Evolutionary conservation across 75 land plant genomes (phyloP).

Genomic region (Pinus taeda): DNA sequence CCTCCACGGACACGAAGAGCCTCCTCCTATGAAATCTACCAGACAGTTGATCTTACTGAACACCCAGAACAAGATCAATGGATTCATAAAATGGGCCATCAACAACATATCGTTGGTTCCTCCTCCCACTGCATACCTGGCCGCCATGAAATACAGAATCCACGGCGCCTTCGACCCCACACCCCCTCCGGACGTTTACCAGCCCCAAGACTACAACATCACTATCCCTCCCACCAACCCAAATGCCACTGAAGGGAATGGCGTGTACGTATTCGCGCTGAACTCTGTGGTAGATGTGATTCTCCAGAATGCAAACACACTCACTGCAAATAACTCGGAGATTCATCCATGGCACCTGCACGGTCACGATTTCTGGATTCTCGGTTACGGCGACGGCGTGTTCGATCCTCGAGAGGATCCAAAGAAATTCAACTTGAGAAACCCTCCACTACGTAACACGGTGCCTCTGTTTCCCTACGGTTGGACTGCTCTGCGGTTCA

Average conservation of each 20-base stretch:
- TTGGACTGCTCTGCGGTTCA: constrained; percentile 78
- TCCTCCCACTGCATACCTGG: constrained; percentile 70
- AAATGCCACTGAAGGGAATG: constrained; percentile 39
- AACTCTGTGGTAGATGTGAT: constrained; percentile 67
- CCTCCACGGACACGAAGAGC: background rate
- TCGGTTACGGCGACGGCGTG: constrained; percentile 83
- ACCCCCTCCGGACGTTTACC: constrained; percentile 49
- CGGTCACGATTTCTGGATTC: constrained; percentile 94
- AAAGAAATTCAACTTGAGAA: constrained; percentile 47
- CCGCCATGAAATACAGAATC: constrained; percentile 49
- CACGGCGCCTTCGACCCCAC: constrained; percentile 25
- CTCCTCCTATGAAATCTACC: constrained; percentile 32
- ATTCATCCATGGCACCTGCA: constrained; percentile 98
- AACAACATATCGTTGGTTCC: constrained; percentile 73
- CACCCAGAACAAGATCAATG: constrained; percentile 79
- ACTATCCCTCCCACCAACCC: constrained; percentile 45
- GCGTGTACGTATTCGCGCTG: constrained; percentile 43
- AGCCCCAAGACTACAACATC: constrained; percentile 34
- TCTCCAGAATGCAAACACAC: constrained; percentile 82
- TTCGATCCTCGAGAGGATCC: constrained; percentile 31
- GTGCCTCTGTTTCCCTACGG: constrained; percentile 78
- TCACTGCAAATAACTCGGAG: constrained; percentile 57
- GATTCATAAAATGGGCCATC: constrained; percentile 77
- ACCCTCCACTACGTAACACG: constrained; percentile 80
- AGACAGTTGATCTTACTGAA: constrained; percentile 55